Conservation (phyloP, 1,284 basidiomycete species). For the Inonotus hispidus region DNA sequence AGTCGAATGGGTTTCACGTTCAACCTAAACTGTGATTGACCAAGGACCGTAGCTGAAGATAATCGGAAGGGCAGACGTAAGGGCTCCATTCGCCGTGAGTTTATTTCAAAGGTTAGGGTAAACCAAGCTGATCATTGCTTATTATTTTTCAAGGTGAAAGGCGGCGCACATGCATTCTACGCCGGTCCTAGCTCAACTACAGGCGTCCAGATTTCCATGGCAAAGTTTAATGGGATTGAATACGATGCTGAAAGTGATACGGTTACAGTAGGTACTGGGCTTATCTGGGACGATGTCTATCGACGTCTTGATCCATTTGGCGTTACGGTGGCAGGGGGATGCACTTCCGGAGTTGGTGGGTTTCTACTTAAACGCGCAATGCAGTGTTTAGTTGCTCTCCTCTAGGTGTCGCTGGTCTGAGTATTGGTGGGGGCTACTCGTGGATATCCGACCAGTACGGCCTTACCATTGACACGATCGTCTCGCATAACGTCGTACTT, state of each 20-base stretch:
- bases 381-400: no score
- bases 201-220: slow-evolving; percentile 26
- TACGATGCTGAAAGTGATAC: slow-evolving; percentile 16
- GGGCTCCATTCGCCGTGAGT: background rate
- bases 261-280: slow-evolving; percentile 20
- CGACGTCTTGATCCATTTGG: slow-evolving; percentile 14
- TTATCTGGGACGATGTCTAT: slow-evolving; percentile 25
- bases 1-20: slow-evolving; percentile 1
- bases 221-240: slow-evolving; percentile 18
- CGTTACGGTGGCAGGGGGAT: slow-evolving; percentile 23
- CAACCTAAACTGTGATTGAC: background rate
- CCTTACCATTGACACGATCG: slow-evolving; percentile 14
- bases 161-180: slow-evolving; percentile 24
- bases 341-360: slow-evolving; percentile 22
- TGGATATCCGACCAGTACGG: slow-evolving; percentile 18
- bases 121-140: background rate
- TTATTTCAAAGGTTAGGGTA: background rate
- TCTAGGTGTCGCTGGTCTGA: slow-evolving; percentile 13
- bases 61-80: no score
- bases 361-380: no score
- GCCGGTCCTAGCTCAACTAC: slow-evolving; percentile 23
- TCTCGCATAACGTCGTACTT: slow-evolving; percentile 12
- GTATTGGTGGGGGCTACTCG: slow-evolving; percentile 17
- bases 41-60: no score
- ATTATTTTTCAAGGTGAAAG: slow-evolving; percentile 20